Percentiles rank a stretch among this genome's conserved stretches.
Evolutionary conservation across 169 alveolate genomes (phyloP).

Genomic region (Plasmodium knowlesi): DNA sequence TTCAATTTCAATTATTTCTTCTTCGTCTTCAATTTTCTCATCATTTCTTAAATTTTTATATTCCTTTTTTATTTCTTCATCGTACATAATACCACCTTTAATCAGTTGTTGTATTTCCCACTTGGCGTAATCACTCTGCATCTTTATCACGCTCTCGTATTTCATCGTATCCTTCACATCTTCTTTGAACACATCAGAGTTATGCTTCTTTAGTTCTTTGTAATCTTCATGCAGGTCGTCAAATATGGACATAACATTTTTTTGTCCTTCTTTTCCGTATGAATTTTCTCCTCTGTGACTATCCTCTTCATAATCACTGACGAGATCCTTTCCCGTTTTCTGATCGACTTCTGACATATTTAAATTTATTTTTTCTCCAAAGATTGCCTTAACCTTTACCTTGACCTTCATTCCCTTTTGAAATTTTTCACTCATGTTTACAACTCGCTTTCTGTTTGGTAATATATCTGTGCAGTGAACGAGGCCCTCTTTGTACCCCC

Average conservation of each 20-base stretch:
- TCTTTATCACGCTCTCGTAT: slow-evolving; percentile 76
- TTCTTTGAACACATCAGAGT: slow-evolving; percentile 2
- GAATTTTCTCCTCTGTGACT: not conserved
- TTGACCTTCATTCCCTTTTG: slow-evolving; percentile 75
- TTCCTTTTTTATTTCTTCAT: slow-evolving; percentile 71
- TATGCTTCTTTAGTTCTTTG: slow-evolving; percentile 16
- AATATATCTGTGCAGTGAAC: slow-evolving; percentile 85
- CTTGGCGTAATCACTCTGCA: slow-evolving; percentile 79
- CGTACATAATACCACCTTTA: slow-evolving; percentile 77
- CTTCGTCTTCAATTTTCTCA: slow-evolving; percentile 79
- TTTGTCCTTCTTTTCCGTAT: not conserved
- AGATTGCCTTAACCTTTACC: slow-evolving; percentile 69
- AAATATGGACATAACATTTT: not conserved
- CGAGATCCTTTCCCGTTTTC: slow-evolving; percentile 81
- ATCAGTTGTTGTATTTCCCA: slow-evolving; percentile 85
- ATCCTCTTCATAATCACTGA: not conserved
- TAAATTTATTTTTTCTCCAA: slow-evolving; percentile 81
- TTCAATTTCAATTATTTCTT: slow-evolving; percentile 89
- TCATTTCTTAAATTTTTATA: slow-evolving; percentile 27
- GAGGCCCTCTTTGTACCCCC: slow-evolving; percentile 85
- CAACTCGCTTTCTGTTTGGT: slow-evolving; percentile 45
- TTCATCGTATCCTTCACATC: slow-evolving; percentile 46
- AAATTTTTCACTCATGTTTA: slow-evolving; percentile 40
- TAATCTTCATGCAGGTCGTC: slow-evolving; percentile 32
- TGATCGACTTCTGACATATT: slow-evolving; percentile 90